Evolutionary conservation across 2,329 filamentous ascomycete genomes (phyloP).

Genomic region (Microcyclosporella mali): DNA sequence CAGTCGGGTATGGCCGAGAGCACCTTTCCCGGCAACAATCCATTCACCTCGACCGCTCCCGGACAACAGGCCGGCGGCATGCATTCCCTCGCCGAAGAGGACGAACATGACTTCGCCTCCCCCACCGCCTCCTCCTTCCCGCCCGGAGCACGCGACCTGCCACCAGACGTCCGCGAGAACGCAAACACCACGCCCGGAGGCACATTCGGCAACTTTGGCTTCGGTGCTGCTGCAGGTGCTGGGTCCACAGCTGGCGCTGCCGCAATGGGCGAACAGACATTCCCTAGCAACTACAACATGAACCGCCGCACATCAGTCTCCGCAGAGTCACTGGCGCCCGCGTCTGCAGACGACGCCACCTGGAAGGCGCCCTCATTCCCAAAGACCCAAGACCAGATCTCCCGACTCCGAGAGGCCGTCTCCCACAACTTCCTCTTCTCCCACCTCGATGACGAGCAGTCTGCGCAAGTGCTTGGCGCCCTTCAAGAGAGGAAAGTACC

Average conservation of each 20-base stretch:
- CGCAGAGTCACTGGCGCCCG: slow-evolving; percentile 90
- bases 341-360: slow-evolving; percentile 73
- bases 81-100: slow-evolving; percentile 70
- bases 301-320: slow-evolving; percentile 91
- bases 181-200: slow-evolving; percentile 22
- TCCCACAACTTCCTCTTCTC: slow-evolving; percentile 88
- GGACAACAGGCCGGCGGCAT: slow-evolving; percentile 41
- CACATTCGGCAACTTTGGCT: slow-evolving; percentile 33
- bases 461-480: slow-evolving; percentile 76
- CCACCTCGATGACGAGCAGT: slow-evolving; percentile 91
- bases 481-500: slow-evolving; percentile 93
- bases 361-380: slow-evolving; percentile 82
- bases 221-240: slow-evolving; percentile 25
- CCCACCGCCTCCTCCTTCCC: slow-evolving; percentile 54
- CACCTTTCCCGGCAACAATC: slow-evolving; percentile 72
- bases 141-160: slow-evolving; percentile 41
- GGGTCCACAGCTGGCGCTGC: slow-evolving; percentile 38
- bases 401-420: slow-evolving; percentile 73
- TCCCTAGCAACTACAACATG: slow-evolving; percentile 91
- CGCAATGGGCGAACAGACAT: slow-evolving; percentile 52
- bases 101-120: slow-evolving; percentile 70
- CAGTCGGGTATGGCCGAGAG: slow-evolving; percentile 60
- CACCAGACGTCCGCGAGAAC: slow-evolving; percentile 30
- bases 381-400: slow-evolving; percentile 75
- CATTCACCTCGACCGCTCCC: slow-evolving; percentile 48